Conservation (phyloP, 805 yeast genomes). For the Ogataea parapolymorpha region DNA sequence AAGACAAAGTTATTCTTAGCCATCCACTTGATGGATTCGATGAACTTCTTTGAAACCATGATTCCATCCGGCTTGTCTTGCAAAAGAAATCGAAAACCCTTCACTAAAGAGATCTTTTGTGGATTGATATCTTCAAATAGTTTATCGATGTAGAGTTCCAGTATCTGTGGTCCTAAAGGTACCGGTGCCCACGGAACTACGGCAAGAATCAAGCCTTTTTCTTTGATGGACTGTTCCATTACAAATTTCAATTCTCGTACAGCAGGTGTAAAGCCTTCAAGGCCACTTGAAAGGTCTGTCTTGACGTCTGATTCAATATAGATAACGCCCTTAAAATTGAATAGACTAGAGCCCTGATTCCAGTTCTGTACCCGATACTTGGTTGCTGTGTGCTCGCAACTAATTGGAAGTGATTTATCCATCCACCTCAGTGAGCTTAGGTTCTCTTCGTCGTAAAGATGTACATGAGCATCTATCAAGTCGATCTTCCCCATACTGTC, state of each 20-base stretch:
- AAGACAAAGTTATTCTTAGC: constrained; percentile 30
- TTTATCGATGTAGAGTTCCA: constrained; percentile 19
- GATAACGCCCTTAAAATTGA: constrained; percentile 31
- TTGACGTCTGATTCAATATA: constrained; percentile 35
- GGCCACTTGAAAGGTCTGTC: constrained; percentile 15
- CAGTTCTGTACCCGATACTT: constrained; percentile 24
- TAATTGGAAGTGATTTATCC: constrained; percentile 29
- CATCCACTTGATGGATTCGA: constrained; percentile 36
- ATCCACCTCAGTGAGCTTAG: constrained; percentile 31
- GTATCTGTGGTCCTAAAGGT: constrained; percentile 29
- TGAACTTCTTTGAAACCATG: constrained; percentile 29
- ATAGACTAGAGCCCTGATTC: constrained; percentile 9
- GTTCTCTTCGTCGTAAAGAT: constrained; percentile 25
- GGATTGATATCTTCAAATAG: constrained; percentile 12
- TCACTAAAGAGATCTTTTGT: constrained; percentile 19
- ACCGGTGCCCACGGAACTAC: constrained; percentile 47
- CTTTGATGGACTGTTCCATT: constrained; percentile 17
- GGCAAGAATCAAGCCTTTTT: constrained; percentile 6
- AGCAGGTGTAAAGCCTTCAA: constrained; percentile 25
- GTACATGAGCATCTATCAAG: constrained; percentile 37
- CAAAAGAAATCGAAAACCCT: constrained; percentile 41
- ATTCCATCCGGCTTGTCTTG: constrained; percentile 41
- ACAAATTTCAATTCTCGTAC: constrained; percentile 30
- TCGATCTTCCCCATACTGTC: not conserved
- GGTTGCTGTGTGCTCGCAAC: constrained; percentile 25